Percentiles rank a stretch among this genome's conserved stretches.
phyloP scores from a whole-genome alignment of 2,329 filamentous ascomycete species.

The Diaporthe batatas region DNA sequence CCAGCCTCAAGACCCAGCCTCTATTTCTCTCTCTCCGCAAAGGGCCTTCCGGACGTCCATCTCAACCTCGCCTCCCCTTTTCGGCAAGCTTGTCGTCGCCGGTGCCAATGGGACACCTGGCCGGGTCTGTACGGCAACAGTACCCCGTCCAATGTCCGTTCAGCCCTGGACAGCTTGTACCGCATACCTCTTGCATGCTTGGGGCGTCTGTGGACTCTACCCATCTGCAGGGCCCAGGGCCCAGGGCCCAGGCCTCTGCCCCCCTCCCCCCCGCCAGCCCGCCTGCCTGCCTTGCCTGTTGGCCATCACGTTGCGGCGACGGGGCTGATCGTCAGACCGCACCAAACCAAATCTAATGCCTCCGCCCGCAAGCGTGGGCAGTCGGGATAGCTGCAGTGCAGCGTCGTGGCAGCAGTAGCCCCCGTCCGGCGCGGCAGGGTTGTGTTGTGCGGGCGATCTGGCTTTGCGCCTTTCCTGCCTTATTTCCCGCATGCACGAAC shows the following conservation, averaged over 20 bases:
- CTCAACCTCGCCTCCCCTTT: conserved; percentile 26
- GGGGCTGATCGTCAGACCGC: conserved; percentile 38
- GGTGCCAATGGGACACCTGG: conserved; percentile 16
- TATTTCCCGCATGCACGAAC: conserved; percentile 31
- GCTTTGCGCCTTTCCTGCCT: conserved; percentile 43
- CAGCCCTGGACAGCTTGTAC: conserved; percentile 27
- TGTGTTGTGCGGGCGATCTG: conserved; percentile 44
- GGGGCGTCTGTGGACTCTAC: conserved; percentile 30
- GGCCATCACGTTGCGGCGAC: conserved; percentile 38
- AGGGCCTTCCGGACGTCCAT: conserved; percentile 34
- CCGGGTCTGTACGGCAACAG: conserved; percentile 24
- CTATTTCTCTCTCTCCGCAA: conserved; percentile 22
- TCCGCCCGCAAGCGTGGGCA: conserved; percentile 37
- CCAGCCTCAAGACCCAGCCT: conserved; percentile 37
- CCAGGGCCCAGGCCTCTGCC: conserved; percentile 6
- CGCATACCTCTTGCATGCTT: conserved; percentile 38
- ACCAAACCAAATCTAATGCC: conserved; percentile 39
- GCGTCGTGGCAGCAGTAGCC: conserved; percentile 43
- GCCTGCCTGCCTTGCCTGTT: conserved; percentile 11
- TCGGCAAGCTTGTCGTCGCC: conserved; percentile 28
- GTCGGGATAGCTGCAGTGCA: conserved; percentile 42
- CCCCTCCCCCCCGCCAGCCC: not conserved
- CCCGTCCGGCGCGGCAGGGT: conserved; percentile 32
- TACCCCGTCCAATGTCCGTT: conserved; percentile 22
- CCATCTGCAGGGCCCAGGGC: conserved; percentile 41